Evolutionary conservation across 1,284 basidiomycete species (phyloP).

Genomic region (Boletus semigastroideus): DNA sequence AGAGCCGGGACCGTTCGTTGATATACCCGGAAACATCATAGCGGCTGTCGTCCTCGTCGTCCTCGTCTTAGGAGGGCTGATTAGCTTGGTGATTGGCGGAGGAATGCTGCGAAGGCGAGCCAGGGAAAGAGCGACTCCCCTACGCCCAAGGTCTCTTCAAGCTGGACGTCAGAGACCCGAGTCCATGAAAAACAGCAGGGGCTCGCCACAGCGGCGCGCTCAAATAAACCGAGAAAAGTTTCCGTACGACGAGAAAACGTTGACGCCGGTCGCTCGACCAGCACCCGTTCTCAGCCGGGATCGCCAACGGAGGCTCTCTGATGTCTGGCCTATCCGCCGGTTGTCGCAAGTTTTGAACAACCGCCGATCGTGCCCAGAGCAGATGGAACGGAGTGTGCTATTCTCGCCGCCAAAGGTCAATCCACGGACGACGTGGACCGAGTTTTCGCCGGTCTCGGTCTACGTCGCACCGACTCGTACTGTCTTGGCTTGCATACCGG

Average conservation of each 20-base stretch:
- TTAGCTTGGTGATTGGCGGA: conserved; percentile 30
- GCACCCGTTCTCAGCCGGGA: conserved; percentile 13
- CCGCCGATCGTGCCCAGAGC: conserved; percentile 9
- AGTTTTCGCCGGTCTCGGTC: conserved; percentile 23
- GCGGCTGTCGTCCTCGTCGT: conserved; percentile 25
- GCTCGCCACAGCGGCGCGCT: neutral
- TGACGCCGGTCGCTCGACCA: conserved; percentile 17
- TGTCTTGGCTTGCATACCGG: conserved; percentile 28
- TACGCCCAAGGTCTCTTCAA: neutral
- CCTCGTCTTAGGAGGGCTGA: conserved; percentile 29
- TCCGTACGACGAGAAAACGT: conserved; percentile 15
- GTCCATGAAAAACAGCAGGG: neutral
- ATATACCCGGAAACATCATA: conserved; percentile 24
- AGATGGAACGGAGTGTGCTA: neutral
- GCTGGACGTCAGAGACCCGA: conserved; percentile 9
- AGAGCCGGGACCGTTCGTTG: conserved; percentile 1
- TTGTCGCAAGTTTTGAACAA: conserved; percentile 16
- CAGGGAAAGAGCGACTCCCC: neutral
- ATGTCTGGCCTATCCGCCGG: conserved; percentile 25
- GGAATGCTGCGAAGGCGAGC: conserved; percentile 25
- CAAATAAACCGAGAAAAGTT: conserved; percentile 6
- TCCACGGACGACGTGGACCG: conserved; percentile 33
- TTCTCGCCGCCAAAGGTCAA: neutral
- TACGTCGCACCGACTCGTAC: conserved; percentile 24
- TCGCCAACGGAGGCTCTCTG: conserved; percentile 13